Percentiles rank a stretch among this genome's conserved stretches.
Evolutionary conservation across 2,329 filamentous ascomycete species (phyloP).

Genomic region (Alternaria metachromatica): DNA sequence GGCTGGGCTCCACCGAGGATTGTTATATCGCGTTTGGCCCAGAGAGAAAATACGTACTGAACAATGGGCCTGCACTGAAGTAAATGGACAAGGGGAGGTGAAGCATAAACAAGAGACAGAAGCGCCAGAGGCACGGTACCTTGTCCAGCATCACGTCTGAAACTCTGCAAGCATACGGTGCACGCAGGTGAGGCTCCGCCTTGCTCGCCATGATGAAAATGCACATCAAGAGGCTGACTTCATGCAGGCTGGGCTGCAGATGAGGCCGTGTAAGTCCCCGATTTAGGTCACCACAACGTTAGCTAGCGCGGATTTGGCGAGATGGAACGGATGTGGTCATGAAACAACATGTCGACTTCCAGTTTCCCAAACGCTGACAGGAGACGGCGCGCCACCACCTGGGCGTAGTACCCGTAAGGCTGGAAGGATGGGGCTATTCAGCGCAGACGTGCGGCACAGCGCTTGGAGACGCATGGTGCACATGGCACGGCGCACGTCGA

Average conservation of each 20-base stretch:
- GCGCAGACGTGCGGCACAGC: background rate
- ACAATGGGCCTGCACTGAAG: background rate
- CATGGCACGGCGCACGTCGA: background rate
- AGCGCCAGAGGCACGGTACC: slow-evolving; percentile 10
- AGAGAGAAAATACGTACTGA: slow-evolving; percentile 6
- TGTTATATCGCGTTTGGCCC: slow-evolving; percentile 18
- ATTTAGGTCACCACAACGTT: slow-evolving; percentile 12
- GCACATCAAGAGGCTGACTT: slow-evolving; percentile 25
- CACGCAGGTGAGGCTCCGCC: slow-evolving; percentile 29
- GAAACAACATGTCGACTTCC: background rate
- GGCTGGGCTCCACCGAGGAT: slow-evolving; percentile 8
- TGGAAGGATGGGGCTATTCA: background rate
- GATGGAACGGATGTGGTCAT: slow-evolving; percentile 3
- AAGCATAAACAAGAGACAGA: slow-evolving; percentile 13
- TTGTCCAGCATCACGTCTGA: slow-evolving; percentile 14
- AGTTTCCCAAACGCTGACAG: slow-evolving; percentile 14
- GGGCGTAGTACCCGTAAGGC: slow-evolving; percentile 4
- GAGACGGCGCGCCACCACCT: slow-evolving; percentile 4
- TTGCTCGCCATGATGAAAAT: slow-evolving; percentile 6
- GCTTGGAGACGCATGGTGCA: background rate
- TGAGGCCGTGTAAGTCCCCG: slow-evolving; percentile 29
- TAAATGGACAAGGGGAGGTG: slow-evolving; percentile 5
- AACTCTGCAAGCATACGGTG: slow-evolving; percentile 25
- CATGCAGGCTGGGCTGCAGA: slow-evolving; percentile 11
- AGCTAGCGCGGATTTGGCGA: slow-evolving; percentile 8